phyloP scores from a whole-genome alignment of 345 rosid species.

The Physaria fendleri region DNA sequence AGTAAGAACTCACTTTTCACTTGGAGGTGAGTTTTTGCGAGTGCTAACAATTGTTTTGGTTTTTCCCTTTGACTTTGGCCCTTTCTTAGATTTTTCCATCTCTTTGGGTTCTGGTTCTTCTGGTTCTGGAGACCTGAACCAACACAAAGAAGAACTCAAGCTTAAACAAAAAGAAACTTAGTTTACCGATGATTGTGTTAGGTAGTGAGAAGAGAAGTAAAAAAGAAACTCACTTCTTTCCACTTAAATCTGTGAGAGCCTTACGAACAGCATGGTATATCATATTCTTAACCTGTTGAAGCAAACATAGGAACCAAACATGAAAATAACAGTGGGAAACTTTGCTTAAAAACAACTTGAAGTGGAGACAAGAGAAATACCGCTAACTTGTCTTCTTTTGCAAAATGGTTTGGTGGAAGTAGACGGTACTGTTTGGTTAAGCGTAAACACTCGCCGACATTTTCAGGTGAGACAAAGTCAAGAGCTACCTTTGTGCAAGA shows the following conservation, averaged over 20 bases:
- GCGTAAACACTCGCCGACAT: conserved; percentile 42
- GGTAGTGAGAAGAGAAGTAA: background rate
- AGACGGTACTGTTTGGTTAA: conserved; percentile 52
- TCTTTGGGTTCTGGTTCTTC: background rate
- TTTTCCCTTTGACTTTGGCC: background rate
- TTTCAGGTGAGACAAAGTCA: conserved; percentile 68
- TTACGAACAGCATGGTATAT: conserved; percentile 4
- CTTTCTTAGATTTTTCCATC: background rate
- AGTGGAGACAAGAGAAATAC: conserved; percentile 10
- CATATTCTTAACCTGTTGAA: conserved; percentile 29
- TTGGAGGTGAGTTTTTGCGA: background rate
- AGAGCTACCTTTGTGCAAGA: conserved; percentile 65
- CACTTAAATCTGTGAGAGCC: background rate
- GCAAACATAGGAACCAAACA: background rate
- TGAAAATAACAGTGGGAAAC: background rate
- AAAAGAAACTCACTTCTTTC: background rate
- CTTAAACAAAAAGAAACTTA: background rate
- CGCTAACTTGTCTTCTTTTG: conserved; percentile 62
- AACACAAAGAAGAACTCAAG: background rate
- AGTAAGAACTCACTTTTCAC: background rate
- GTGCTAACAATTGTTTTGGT: background rate
- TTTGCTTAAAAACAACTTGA: background rate
- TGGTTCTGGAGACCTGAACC: background rate
- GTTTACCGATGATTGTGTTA: background rate
- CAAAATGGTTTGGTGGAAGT: conserved; percentile 48